These are phyloP conservation scores for Penicillium italicum DNA, from an alignment of 2,329 filamentous ascomycete genomes.

Conservation along the genomic window DNA sequence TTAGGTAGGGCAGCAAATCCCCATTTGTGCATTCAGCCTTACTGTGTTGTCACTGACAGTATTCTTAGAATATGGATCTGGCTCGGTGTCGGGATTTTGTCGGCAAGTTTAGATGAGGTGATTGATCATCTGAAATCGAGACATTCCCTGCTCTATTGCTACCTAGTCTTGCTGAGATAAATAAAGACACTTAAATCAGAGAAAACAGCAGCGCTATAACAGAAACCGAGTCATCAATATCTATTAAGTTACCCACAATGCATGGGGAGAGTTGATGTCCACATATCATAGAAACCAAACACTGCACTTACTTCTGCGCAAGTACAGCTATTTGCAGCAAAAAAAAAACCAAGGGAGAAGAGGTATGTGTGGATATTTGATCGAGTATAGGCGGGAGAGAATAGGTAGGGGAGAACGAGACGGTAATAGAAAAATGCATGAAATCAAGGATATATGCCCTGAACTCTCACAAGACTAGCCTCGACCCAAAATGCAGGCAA, in stretches of 20 bases:
- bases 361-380: conserved; percentile 20
- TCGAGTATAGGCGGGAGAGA: conserved; percentile 16
- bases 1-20: background rate
- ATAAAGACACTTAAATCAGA: background rate
- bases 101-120: background rate
- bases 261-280: conserved; percentile 3
- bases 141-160: conserved; percentile 1
- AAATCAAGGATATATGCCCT: conserved; percentile 21
- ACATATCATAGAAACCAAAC: conserved; percentile 4
- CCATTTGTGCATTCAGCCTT: background rate
- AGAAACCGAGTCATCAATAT: conserved; percentile 11
- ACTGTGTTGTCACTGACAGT: background rate
- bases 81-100: too few species aligned
- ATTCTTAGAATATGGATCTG: background rate
- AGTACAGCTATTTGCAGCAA: background rate
- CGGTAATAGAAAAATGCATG: conserved; percentile 15
- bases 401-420: conserved; percentile 7
- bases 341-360: background rate
- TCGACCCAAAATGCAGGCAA: conserved; percentile 20
- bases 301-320: background rate
- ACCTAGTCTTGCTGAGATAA: background rate
- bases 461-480: conserved; percentile 19
- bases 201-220: background rate
- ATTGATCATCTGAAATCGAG: background rate
- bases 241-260: conserved; percentile 18